phyloP scores from a whole-genome alignment of 2,329 filamentous ascomycete genomes.

The Fusarium praegraminearum region DNA sequence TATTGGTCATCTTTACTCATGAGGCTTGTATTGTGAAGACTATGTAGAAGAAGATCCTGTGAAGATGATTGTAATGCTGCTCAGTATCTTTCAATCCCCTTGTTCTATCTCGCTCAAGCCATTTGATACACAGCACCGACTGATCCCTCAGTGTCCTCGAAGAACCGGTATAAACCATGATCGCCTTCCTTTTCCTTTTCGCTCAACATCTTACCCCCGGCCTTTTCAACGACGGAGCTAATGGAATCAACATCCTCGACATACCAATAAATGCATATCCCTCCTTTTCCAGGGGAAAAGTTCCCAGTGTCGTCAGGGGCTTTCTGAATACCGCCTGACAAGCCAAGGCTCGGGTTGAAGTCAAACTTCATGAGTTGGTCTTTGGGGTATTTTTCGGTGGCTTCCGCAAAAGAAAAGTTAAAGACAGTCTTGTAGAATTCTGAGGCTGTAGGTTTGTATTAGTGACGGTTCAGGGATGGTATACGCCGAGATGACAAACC shows the following conservation, averaged over 20 bases:
- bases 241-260: conserved; percentile 49
- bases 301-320: conserved; percentile 44
- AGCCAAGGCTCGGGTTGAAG: conserved; percentile 47
- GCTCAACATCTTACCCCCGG: conserved; percentile 49
- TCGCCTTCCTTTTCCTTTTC: conserved; percentile 47
- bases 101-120: conserved; percentile 12
- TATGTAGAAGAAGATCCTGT: background rate
- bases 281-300: conserved; percentile 46
- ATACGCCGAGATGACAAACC: conserved; percentile 33
- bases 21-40: background rate
- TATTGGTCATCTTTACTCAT: background rate
- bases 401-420: conserved; percentile 44
- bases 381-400: conserved; percentile 17
- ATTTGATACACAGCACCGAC: conserved; percentile 50
- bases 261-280: conserved; percentile 48
- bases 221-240: conserved; percentile 43
- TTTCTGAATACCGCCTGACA: conserved; percentile 48
- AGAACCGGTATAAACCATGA: conserved; percentile 47
- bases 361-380: conserved; percentile 46
- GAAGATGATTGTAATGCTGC: background rate
- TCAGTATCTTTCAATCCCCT: background rate
- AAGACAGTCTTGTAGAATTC: conserved; percentile 50
- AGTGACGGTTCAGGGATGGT: background rate
- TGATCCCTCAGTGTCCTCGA: conserved; percentile 51
- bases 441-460: conserved; percentile 35